Evolutionary conservation across 257 asterid genomes (phyloP).

Genomic region (Petunia secreta): DNA sequence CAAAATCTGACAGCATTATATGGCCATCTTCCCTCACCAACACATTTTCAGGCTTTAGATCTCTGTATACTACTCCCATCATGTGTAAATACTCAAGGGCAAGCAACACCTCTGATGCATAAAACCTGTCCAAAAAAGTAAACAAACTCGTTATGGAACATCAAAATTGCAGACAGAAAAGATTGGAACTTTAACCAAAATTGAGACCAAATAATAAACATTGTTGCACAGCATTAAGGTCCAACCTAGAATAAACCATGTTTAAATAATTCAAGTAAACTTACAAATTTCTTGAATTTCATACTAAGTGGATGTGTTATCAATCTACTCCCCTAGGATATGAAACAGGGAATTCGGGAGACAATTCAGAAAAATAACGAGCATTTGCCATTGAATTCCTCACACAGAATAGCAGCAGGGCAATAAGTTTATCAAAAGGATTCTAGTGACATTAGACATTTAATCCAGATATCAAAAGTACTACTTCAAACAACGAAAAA

Average conservation of each 20-base stretch:
- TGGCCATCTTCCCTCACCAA: conserved; percentile 94
- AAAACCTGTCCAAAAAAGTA: conserved; percentile 54
- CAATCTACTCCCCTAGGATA: background rate
- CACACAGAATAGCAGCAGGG: background rate
- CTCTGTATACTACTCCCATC: conserved; percentile 97
- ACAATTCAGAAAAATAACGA: background rate
- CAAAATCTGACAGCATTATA: conserved; percentile 92
- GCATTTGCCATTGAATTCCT: background rate
- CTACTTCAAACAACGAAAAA: background rate
- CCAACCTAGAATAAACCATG: background rate
- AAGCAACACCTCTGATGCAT: conserved; percentile 85
- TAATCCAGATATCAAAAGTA: background rate
- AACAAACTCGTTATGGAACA: background rate
- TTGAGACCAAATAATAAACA: background rate
- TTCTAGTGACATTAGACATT: background rate
- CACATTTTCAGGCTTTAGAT: conserved; percentile 91
- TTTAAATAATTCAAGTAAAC: background rate
- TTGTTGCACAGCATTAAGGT: background rate
- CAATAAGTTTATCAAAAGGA: background rate
- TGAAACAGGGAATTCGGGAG: background rate
- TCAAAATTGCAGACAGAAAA: background rate
- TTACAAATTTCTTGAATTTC: background rate
- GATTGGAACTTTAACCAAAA: background rate
- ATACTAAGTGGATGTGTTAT: background rate
- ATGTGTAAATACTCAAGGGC: conserved; percentile 90